phyloP scores from a whole-genome alignment of 2,329 filamentous ascomycete species.

The Fusarium euwallaceae region DNA sequence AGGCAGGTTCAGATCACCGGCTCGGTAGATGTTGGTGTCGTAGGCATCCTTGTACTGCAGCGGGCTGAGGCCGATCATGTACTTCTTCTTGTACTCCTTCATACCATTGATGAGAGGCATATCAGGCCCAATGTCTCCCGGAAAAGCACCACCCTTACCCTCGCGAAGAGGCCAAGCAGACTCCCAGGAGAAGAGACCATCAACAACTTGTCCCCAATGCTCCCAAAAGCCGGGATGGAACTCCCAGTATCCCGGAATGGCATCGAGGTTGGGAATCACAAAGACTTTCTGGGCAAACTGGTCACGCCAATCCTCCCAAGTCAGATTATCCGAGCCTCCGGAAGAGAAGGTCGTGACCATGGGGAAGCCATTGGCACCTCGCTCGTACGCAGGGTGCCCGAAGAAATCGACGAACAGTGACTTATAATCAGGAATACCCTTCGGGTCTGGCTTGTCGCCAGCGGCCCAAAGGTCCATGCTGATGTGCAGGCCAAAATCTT shows the following conservation, averaged over 20 bases:
- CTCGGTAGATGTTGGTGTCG: constrained; percentile 4
- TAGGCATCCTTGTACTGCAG: neutral
- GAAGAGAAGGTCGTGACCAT: neutral
- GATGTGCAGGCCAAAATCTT: neutral
- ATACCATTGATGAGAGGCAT: neutral
- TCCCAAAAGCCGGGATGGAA: neutral
- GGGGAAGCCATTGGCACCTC: neutral
- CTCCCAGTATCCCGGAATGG: neutral
- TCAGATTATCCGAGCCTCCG: neutral
- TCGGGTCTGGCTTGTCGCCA: neutral
- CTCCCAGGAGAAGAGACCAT: neutral
- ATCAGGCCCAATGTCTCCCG: neutral
- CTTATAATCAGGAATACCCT: neutral
- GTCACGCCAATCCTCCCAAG: neutral
- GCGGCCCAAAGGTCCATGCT: constrained; percentile 1
- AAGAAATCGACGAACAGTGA: neutral
- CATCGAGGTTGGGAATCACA: neutral
- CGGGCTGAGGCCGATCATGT: neutral
- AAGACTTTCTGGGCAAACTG: neutral
- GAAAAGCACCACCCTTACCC: neutral
- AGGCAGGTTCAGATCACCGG: neutral
- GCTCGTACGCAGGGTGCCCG: neutral
- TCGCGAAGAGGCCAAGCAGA: constrained; percentile 3
- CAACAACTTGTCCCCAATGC: neutral
- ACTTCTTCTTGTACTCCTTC: neutral